Base-by-base conservation (phyloP, 345 rosid species). In the Isatis tinctoria region DNA sequence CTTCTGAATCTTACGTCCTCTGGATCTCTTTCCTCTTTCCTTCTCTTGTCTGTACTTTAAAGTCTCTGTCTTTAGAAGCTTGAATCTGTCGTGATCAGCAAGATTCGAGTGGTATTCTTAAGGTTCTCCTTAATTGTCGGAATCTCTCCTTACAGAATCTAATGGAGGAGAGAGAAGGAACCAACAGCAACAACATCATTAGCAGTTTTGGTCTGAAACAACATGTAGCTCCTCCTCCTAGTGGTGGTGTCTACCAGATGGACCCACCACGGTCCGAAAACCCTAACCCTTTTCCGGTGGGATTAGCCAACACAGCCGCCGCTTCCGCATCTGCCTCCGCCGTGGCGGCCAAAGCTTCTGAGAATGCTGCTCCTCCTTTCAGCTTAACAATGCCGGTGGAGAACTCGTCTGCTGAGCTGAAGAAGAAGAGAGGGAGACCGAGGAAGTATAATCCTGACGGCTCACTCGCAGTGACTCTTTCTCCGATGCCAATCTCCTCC, bases 351-450 rank as follows among this genome's bases (percentile, higher is more conserved):
- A 43, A 58, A 20, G 36, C 54, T 2, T 32, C 79, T 40, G 77
- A 71, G 70, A 75, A 62, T 69, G 52, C 56, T 30, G 71, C 72
- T 30, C 70, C 73, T 22, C 67, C 81, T 44, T 67, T 67, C 26
- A 58, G 61, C 47, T 57, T 83, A 16, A 77, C 62, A 33, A 49
- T 73, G 61, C 77, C 80, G 54, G 83, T 56, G 35, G 67, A 73
- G 43, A 84, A 77, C 11, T 58, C 78, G 2, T 78, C 75, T 36
- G 43, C 84, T 11, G 84, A 78, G 26, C 40, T 58, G 76, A 96
- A 88, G 86, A 95, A 90, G 85, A 92, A 87, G 84, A 86, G 99
- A 80, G 97, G 97, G 4, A 82, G 97, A 71, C 97, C 99, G 5
- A 87, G 92, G 67, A 95, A 95, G 86, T 87, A 83, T 71, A 82